Base-by-base conservation (phyloP, 352 stramenopile genomes). In the Vaucheria bursata region DNA sequence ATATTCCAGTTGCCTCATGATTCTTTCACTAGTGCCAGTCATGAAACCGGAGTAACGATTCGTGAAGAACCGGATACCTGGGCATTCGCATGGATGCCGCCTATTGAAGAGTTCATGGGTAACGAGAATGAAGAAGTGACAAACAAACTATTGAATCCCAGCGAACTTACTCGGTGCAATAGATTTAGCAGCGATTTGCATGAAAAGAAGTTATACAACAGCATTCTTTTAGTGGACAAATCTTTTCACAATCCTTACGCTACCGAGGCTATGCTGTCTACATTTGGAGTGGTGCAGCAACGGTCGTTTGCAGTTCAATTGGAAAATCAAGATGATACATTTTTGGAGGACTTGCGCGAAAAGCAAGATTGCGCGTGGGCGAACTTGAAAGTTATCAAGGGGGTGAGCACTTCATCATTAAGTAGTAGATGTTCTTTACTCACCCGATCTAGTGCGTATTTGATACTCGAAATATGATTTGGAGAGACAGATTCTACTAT, bases 221-320 rank as follows among this genome's bases (percentile, higher is more conserved):
- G 74, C 70, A 73, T 33, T 1, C 71, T 82, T 0, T 45, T 82
- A 37, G 77, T 72, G 2, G 77, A 82, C 33, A 82, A 82, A 40
- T 64, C 77, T 45, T 82, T 82, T 64, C 70, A 80, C 64, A 82
- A 82, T 38, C 77, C 77, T 12, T 65, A 79, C 70, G 77, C 77
- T 40, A 73, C 77, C 12, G 77, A 82, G 45, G 77, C 72, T 74
- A 82, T 82, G 77, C 71, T 72, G 0, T 33, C 65, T 32, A 72
- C 77, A 18, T 82, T 75, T 37, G 49, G 71, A 29, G 66, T 82
- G 7, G 74, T 64, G 31, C 36, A 70, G 29, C 49, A 65, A 4
- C 29, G 59, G 8, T 82, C 77, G 2, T 82, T 82, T 53, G 50
- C 77, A 50, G 33, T 68, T 70, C 39, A 6, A 72, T 80, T 74